Conservation (phyloP, 768 basidiomycete species). For the Steccherinum ochraceum region DNA sequence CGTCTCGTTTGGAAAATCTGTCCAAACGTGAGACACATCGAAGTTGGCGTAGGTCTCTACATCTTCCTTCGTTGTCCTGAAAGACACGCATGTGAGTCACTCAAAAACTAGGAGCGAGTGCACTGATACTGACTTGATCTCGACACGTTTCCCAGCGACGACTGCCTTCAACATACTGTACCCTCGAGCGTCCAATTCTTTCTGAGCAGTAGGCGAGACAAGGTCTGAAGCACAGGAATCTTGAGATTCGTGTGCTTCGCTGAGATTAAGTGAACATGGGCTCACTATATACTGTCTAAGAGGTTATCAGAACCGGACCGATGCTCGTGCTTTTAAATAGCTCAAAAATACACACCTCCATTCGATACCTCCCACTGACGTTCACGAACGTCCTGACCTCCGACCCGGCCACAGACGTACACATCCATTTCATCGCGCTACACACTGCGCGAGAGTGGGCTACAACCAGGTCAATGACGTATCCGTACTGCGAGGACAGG, state of each 20-base stretch:
- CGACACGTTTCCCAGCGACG: no score
- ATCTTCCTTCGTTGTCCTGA: slow-evolving; percentile 31
- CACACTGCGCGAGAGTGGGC: slow-evolving; percentile 77
- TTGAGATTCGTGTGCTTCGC: no score
- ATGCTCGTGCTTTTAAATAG: no score
- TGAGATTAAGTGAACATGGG: no score
- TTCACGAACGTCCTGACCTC: slow-evolving; percentile 62
- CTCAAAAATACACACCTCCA: slow-evolving; percentile 48
- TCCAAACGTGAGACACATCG: slow-evolving; percentile 66
- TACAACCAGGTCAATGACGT: slow-evolving; percentile 61
- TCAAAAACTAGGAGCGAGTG: no score
- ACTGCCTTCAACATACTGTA: no score
- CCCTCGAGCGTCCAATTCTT: no score
- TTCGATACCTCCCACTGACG: slow-evolving; percentile 71
- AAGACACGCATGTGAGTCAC: no score
- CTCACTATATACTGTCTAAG: not conserved
- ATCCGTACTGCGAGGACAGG: slow-evolving; percentile 54
- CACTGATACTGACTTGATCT: no score
- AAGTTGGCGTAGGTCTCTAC: slow-evolving; percentile 55
- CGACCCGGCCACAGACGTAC: slow-evolving; percentile 52
- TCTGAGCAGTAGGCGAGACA: no score
- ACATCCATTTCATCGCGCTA: slow-evolving; percentile 63
- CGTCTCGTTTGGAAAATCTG: slow-evolving; percentile 50
- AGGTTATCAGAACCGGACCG: not conserved
- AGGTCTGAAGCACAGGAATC: no score